Conservation (phyloP, 1,284 basidiomycete species). For the Xerocomus cyaneibrunnescens region DNA sequence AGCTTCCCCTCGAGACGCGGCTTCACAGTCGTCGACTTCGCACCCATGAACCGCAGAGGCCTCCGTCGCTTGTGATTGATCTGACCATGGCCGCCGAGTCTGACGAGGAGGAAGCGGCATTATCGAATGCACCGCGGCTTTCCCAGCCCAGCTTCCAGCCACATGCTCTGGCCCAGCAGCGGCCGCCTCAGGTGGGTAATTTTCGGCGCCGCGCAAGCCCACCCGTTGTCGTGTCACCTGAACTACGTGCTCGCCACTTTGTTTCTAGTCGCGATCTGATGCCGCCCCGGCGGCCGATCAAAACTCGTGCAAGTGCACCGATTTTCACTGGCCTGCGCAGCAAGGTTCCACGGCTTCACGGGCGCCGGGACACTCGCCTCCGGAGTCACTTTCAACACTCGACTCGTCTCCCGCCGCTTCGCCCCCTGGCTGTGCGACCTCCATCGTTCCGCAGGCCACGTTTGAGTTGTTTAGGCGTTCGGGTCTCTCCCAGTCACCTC, state of each 20-base stretch:
- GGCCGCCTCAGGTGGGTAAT: conserved; percentile 15
- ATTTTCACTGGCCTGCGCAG: conserved; percentile 1
- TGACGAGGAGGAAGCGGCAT: conserved; percentile 1
- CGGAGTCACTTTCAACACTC: background rate
- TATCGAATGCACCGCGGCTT: background rate
- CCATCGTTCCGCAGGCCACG: background rate
- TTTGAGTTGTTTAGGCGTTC: conserved; percentile 4
- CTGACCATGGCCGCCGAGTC: conserved; percentile 19
- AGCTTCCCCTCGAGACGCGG: conserved; percentile 18
- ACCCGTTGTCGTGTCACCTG: background rate
- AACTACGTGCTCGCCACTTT: background rate
- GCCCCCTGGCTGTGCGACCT: background rate
- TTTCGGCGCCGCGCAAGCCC: background rate
- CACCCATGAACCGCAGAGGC: background rate
- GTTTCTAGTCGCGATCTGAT: conserved; percentile 14
- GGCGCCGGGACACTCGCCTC: background rate
- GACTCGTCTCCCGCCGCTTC: background rate
- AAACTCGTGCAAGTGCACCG: background rate
- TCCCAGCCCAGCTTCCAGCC: background rate
- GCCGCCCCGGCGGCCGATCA: background rate
- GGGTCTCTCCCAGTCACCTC: conserved; percentile 1
- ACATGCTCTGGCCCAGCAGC: background rate
- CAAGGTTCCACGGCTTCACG: background rate
- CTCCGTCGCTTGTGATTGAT: conserved; percentile 23
- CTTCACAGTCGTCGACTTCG: conserved; percentile 16